Evolutionary conservation across 2,329 filamentous ascomycete genomes (phyloP).

Genomic region (Penicillium sp.): DNA sequence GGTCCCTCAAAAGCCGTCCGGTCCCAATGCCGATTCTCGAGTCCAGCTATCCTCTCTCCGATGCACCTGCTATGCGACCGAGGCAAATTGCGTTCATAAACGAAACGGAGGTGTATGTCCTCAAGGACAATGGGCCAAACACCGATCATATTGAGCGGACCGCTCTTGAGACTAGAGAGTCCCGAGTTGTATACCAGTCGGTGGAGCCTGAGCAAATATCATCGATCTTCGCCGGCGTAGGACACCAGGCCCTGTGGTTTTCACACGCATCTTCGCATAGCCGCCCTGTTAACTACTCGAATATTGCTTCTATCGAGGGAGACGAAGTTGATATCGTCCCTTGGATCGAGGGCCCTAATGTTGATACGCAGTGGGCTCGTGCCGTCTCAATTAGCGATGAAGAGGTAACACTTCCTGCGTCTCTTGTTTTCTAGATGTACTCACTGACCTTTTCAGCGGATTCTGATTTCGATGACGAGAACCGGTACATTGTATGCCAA

Average conservation of each 20-base stretch:
- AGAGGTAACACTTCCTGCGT: conserved; percentile 31
- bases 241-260: conserved; percentile 39
- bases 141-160: conserved; percentile 33
- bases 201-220: conserved; percentile 34
- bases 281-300: conserved; percentile 32
- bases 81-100: conserved; percentile 50
- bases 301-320: conserved; percentile 18
- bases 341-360: conserved; percentile 34
- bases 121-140: conserved; percentile 36
- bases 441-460: conserved; percentile 34
- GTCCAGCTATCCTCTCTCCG: conserved; percentile 37
- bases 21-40: conserved; percentile 38
- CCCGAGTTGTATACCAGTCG: conserved; percentile 30
- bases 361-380: conserved; percentile 41
- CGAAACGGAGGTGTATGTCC: conserved; percentile 44
- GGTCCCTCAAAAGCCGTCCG: conserved; percentile 56
- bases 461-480: conserved; percentile 66
- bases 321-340: conserved; percentile 19
- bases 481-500: conserved; percentile 79
- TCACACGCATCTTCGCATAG: conserved; percentile 29
- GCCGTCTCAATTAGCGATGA: conserved; percentile 38
- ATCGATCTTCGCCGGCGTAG: conserved; percentile 38
- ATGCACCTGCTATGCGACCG: conserved; percentile 29
- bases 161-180: conserved; percentile 34
- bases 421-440: not conserved